Evolutionary conservation across 2,329 filamentous ascomycete genomes (phyloP).

Genomic region (Bipolaris zeicola): DNA sequence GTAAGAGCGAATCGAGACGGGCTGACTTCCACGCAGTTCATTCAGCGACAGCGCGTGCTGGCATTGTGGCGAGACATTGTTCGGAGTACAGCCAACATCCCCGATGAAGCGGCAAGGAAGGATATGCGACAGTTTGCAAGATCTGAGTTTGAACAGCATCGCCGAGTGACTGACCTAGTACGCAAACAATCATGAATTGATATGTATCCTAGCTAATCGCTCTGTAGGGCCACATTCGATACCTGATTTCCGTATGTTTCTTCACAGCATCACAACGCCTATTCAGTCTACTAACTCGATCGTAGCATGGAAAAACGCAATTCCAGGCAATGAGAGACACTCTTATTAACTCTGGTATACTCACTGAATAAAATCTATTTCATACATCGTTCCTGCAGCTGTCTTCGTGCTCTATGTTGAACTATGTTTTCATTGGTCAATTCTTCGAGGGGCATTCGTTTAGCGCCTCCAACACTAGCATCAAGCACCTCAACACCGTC

Average conservation of each 20-base stretch:
- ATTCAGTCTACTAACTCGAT: conserved; percentile 2
- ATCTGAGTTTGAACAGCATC: conserved; percentile 56
- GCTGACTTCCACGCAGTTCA: conserved; percentile 49
- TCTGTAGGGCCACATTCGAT: conserved; percentile 53
- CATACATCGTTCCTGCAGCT: conserved; percentile 5
- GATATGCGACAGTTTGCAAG: conserved; percentile 58
- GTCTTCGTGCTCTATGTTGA: neutral
- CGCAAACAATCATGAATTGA: conserved; percentile 7
- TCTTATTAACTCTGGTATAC: conserved; percentile 42
- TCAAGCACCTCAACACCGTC: neutral
- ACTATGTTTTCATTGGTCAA: conserved; percentile 13
- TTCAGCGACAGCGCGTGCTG: conserved; percentile 55
- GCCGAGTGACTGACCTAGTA: conserved; percentile 55
- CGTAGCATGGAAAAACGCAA: conserved; percentile 56
- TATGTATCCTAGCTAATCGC: conserved; percentile 5
- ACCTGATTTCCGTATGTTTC: conserved; percentile 52
- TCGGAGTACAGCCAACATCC: conserved; percentile 47
- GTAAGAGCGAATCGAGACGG: neutral
- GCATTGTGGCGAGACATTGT: conserved; percentile 56
- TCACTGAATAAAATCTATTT: conserved; percentile 25
- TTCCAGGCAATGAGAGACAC: conserved; percentile 55
- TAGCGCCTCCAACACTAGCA: conserved; percentile 21
- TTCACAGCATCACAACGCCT: neutral
- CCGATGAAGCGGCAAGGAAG: conserved; percentile 34
- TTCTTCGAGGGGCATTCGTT: conserved; percentile 18